phyloP scores from a whole-genome alignment of 805 yeast genomes.

The Cyberlindnera amylophila region DNA sequence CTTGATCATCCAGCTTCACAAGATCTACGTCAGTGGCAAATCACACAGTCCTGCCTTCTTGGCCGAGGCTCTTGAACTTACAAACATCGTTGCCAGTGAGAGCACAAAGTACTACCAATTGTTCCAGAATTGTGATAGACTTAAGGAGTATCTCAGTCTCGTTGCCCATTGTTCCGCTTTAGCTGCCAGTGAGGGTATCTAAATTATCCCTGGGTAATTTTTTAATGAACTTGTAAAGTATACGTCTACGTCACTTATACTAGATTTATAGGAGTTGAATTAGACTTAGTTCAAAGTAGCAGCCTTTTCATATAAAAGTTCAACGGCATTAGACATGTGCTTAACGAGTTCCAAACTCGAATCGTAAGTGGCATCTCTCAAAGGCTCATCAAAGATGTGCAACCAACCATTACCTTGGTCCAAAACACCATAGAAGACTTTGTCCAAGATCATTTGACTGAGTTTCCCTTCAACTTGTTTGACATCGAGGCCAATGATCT shows the following conservation, averaged over 20 bases:
- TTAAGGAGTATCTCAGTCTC: conserved; percentile 48
- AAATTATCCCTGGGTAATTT: not conserved
- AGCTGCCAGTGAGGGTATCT: conserved; percentile 42
- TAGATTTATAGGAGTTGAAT: too few relatives aligned
- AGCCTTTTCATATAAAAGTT: conserved; percentile 90
- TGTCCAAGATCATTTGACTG: conserved; percentile 94
- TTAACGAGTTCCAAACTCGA: conserved; percentile 83
- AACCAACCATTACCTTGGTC: conserved; percentile 99
- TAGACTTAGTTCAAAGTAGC: conserved; percentile 66
- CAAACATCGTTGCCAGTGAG: conserved; percentile 67
- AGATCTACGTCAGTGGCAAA: conserved; percentile 45
- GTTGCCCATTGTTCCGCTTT: conserved; percentile 57
- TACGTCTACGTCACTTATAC: not conserved
- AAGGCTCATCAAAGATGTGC: conserved; percentile 84
- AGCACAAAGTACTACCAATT: conserved; percentile 55
- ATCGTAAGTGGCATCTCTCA: conserved; percentile 82
- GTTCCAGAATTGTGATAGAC: conserved; percentile 53
- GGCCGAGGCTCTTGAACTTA: conserved; percentile 53
- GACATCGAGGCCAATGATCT: conserved; percentile 80
- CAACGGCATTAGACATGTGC: conserved; percentile 84
- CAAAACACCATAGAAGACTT: conserved; percentile 90
- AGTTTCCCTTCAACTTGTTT: conserved; percentile 91
- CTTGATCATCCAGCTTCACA: conserved; percentile 62
- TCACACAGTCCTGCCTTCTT: conserved; percentile 36
- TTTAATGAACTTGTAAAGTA: not conserved